Conservation (phyloP, 2,329 filamentous ascomycete genomes). For the Nectriaceae sp. region DNA sequence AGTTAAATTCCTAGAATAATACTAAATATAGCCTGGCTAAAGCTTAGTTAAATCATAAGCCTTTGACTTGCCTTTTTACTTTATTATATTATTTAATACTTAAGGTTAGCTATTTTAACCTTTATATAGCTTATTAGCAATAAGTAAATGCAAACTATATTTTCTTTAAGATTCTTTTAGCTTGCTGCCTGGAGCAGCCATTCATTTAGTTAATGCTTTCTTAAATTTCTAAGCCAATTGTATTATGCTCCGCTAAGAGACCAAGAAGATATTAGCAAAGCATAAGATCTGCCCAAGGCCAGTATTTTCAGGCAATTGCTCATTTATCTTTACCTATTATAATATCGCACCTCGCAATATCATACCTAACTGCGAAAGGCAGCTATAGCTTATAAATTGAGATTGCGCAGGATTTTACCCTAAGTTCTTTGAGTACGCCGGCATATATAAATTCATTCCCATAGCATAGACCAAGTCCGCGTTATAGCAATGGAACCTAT, state of each 20-base stretch:
- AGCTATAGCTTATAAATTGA: conserved; percentile 18
- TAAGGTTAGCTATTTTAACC: conserved; percentile 9
- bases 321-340: conserved; percentile 15
- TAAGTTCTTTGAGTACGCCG: too few species aligned
- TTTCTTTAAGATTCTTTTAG: conserved; percentile 12
- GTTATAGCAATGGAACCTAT: too few species aligned
- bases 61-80: conserved; percentile 14
- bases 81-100: conserved; percentile 7
- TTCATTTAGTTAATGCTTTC: conserved; percentile 9
- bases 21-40: conserved; percentile 7
- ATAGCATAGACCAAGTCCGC: too few species aligned
- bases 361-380: conserved; percentile 7
- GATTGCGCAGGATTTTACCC: too few species aligned
- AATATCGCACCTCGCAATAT: conserved; percentile 20
- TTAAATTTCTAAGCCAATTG: conserved; percentile 16
- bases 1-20: conserved; percentile 9
- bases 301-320: conserved; percentile 1
- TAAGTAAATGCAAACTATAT: conserved; percentile 10
- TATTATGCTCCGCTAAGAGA: conserved; percentile 6
- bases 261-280: conserved; percentile 10
- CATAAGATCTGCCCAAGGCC: conserved; percentile 6
- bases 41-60: conserved; percentile 10
- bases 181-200: conserved; percentile 9
- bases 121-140: conserved; percentile 10
- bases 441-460: too few species aligned